phyloP scores from a whole-genome alignment of 305 asterid genomes.

The Petunia hybrid region DNA sequence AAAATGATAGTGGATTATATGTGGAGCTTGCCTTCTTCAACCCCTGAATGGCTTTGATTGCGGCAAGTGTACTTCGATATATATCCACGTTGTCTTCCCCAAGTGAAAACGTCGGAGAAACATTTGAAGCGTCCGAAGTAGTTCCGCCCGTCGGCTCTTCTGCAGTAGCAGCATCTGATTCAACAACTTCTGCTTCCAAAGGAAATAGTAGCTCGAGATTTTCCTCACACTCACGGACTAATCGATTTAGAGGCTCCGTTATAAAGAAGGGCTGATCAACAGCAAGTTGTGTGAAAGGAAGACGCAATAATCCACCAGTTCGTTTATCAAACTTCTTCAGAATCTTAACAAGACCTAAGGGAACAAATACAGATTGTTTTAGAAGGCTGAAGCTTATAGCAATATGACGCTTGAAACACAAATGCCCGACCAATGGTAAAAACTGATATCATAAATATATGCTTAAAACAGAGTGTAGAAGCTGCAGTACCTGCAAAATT shows the following conservation, averaged over 20 bases:
- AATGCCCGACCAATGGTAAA: slow-evolving; percentile 10
- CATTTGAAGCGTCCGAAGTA: slow-evolving; percentile 42
- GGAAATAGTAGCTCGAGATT: slow-evolving; percentile 93
- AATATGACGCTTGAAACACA: background rate
- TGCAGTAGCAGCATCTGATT: slow-evolving; percentile 47
- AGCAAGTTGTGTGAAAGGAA: slow-evolving; percentile 81
- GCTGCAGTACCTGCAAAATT: slow-evolving; percentile 81
- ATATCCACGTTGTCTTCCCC: slow-evolving; percentile 77
- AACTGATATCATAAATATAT: slow-evolving; percentile 13
- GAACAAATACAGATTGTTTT: slow-evolving; percentile 7
- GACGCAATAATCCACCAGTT: slow-evolving; percentile 78
- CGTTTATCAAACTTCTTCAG: slow-evolving; percentile 92
- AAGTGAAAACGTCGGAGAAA: slow-evolving; percentile 39
- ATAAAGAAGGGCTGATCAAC: slow-evolving; percentile 87
- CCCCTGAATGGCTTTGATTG: slow-evolving; percentile 83
- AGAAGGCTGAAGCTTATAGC: background rate
- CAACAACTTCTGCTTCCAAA: slow-evolving; percentile 79
- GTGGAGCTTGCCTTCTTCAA: slow-evolving; percentile 91
- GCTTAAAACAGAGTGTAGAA: slow-evolving; percentile 18
- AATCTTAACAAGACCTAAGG: slow-evolving; percentile 81
- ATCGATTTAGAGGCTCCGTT: slow-evolving; percentile 83
- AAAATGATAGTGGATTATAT: slow-evolving; percentile 78
- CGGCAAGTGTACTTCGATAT: slow-evolving; percentile 82
- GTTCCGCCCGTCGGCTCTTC: slow-evolving; percentile 41
- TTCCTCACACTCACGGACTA: slow-evolving; percentile 88